These are phyloP conservation scores for Alternaria longipes DNA, from an alignment of 2,329 filamentous ascomycete species.

Conservation along the genomic window DNA sequence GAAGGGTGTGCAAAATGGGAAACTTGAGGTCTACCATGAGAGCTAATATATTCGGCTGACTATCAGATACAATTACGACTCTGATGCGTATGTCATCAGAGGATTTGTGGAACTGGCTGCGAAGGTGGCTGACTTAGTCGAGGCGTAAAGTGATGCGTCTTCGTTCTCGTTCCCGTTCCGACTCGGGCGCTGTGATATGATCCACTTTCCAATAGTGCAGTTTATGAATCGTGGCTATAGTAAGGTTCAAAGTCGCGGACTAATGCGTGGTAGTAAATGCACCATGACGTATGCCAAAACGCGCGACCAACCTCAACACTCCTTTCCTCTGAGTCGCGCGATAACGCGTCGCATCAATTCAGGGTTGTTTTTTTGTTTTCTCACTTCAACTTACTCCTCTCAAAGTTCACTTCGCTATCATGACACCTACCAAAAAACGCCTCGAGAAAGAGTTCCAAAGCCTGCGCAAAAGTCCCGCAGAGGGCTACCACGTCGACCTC, in stretches of 20 bases:
- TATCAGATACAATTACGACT: accelerated
- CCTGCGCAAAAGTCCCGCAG: background rate
- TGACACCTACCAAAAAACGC: conserved; percentile 5
- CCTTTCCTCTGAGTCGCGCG: background rate
- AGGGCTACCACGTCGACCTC: conserved; percentile 5
- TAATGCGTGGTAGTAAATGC: background rate
- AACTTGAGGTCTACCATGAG: too few species aligned
- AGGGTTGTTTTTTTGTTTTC: background rate
- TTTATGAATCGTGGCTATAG: background rate
- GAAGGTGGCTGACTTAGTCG: too few species aligned
- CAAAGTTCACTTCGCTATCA: background rate
- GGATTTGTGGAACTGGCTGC: too few species aligned
- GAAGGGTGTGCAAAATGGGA: too few species aligned
- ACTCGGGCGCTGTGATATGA: too few species aligned
- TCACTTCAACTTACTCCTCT: background rate
- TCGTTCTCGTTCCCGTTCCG: too few species aligned
- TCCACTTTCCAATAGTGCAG: background rate
- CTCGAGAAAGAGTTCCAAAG: conserved; percentile 9
- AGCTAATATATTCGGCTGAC: too few species aligned
- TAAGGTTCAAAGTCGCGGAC: background rate
- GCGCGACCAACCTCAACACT: background rate
- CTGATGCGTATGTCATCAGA: too few species aligned
- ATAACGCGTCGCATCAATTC: background rate
- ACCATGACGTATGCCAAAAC: background rate
- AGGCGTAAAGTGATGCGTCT: too few species aligned